Evolutionary conservation across 2,329 filamentous ascomycete genomes (phyloP).

Genomic region (Microcyclosporella mali): DNA sequence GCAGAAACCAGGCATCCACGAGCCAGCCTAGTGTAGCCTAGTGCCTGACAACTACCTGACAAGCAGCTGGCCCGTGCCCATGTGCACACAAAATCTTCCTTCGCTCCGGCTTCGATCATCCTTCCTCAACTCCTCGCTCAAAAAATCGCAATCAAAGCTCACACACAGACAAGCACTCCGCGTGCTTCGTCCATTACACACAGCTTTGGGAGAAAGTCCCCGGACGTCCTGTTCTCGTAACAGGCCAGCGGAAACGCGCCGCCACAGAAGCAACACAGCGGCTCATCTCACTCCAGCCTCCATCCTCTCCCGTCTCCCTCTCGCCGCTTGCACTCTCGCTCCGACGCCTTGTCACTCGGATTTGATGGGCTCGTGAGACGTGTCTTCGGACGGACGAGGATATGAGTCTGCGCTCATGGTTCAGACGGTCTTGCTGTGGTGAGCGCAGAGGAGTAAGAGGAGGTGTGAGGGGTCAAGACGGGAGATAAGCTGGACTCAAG

Average conservation of each 20-base stretch:
- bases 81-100: not conserved
- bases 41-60: slow-evolving; percentile 1
- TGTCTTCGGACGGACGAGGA: slow-evolving; percentile 59
- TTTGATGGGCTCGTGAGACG: slow-evolving; percentile 39
- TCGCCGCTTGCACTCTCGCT: slow-evolving; percentile 48
- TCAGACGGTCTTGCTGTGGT: slow-evolving; percentile 30
- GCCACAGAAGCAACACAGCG: slow-evolving; percentile 91
- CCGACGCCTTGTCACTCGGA: slow-evolving; percentile 31
- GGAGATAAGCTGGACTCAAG: slow-evolving; percentile 40
- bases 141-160: slow-evolving; percentile 99
- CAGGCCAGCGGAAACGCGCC: slow-evolving; percentile 89
- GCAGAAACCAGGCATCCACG: not conserved
- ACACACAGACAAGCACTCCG: slow-evolving; percentile 65
- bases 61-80: not conserved
- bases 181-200: slow-evolving; percentile 36
- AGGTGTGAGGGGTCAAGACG: slow-evolving; percentile 29
- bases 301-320: slow-evolving; percentile 43
- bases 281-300: slow-evolving; percentile 64
- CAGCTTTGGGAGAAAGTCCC: slow-evolving; percentile 99
- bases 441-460: slow-evolving; percentile 29
- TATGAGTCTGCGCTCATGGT: slow-evolving; percentile 67
- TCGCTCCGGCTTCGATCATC: not conserved
- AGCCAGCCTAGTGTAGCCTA: slow-evolving; percentile 1
- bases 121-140: slow-evolving; percentile 77
- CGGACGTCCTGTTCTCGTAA: slow-evolving; percentile 67